These are phyloP conservation scores for Fomitopsis palustris DNA, from an alignment of 1,284 basidiomycete species.

Conservation along the genomic window DNA sequence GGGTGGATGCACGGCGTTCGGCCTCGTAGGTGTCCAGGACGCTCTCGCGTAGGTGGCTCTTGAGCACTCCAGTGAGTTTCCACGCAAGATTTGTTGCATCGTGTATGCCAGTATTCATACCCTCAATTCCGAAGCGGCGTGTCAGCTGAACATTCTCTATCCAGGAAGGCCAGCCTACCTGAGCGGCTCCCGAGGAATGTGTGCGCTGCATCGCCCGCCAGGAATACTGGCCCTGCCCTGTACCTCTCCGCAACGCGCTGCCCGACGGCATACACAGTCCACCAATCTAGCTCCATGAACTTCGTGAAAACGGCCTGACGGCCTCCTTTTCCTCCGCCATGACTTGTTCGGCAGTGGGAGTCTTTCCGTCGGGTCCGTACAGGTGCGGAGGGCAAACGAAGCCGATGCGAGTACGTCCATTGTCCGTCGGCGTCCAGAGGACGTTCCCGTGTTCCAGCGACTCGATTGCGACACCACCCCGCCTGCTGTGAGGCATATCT, in stretches of 20 bases:
- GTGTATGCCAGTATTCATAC: slow-evolving; percentile 9
- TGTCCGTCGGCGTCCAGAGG: slow-evolving; percentile 6
- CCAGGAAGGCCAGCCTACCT: background rate
- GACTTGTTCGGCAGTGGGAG: slow-evolving; percentile 3
- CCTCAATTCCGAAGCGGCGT: background rate
- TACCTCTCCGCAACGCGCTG: slow-evolving; percentile 4
- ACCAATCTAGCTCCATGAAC: slow-evolving; percentile 7
- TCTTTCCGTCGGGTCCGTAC: background rate
- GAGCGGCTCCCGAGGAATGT: slow-evolving; percentile 4
- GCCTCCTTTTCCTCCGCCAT: slow-evolving; percentile 9
- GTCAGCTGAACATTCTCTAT: background rate
- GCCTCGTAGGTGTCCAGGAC: slow-evolving; percentile 7
- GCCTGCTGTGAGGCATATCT: slow-evolving; percentile 2
- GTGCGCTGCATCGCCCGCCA: slow-evolving; percentile 6
- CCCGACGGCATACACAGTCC: slow-evolving; percentile 8
- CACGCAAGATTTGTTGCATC: slow-evolving; percentile 7
- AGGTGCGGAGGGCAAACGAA: slow-evolving; percentile 3
- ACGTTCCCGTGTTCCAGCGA: slow-evolving; percentile 4
- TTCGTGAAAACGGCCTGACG: background rate
- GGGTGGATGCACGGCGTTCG: slow-evolving; percentile 6
- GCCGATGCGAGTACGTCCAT: slow-evolving; percentile 7
- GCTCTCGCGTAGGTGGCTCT: background rate
- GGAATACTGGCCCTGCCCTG: background rate
- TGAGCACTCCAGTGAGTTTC: slow-evolving; percentile 5
- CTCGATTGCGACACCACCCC: slow-evolving; percentile 3